phyloP scores from a whole-genome alignment of 2,329 filamentous ascomycete species.

The Paraphaeosphaeria sporulosa region DNA sequence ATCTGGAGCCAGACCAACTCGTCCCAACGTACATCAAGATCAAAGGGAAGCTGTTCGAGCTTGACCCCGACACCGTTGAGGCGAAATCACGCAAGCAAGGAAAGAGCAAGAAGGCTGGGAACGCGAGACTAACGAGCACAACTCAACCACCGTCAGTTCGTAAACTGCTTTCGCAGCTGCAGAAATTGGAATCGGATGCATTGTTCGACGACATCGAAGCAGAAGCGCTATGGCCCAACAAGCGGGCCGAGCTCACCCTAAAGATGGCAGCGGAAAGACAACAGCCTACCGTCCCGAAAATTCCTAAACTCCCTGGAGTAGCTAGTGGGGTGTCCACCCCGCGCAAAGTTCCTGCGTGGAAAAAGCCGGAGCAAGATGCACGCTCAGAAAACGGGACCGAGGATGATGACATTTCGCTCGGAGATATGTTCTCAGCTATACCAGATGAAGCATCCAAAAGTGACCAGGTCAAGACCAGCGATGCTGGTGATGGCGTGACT shows the following conservation, averaged over 20 bases:
- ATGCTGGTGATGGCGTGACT: conserved; percentile 61
- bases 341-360: conserved; percentile 6
- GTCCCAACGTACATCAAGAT: conserved; percentile 79
- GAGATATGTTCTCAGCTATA: conserved; percentile 63
- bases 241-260: conserved; percentile 52
- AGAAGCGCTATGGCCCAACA: conserved; percentile 55
- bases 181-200: conserved; percentile 73
- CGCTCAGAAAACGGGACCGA: conserved; percentile 58
- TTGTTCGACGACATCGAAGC: conserved; percentile 59
- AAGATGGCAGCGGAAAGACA: conserved; percentile 43
- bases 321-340: not conserved
- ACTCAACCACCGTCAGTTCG: conserved; percentile 59
- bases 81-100: conserved; percentile 39
- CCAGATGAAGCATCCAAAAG: conserved; percentile 53
- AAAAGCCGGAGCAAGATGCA: conserved; percentile 9
- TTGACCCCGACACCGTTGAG: conserved; percentile 67
- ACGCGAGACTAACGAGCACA: conserved; percentile 23
- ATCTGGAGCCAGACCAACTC: conserved; percentile 58
- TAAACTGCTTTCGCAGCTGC: conserved; percentile 76
- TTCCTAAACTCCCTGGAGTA: not conserved
- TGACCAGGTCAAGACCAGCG: conserved; percentile 22
- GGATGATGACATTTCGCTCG: conserved; percentile 54
- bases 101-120: conserved; percentile 32
- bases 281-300: not conserved
- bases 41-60: conserved; percentile 63